A percentile compares a stretch with the other conserved stretches of the same genome.
Conservation (phyloP, 306 rosid genomes). For the Lathyrus aphaca region DNA sequence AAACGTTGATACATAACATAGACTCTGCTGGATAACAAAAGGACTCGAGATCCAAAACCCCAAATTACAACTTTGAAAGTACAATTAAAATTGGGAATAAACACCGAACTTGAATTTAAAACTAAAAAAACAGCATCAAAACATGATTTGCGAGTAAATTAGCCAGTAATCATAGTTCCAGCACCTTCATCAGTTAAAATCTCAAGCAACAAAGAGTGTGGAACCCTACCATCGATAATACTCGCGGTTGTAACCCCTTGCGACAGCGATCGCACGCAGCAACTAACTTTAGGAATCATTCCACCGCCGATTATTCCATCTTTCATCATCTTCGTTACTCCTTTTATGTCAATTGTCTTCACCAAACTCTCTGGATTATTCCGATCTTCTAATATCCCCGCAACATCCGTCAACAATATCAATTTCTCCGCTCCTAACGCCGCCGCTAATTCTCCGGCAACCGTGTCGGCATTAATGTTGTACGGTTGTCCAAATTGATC, state of each 20-base stretch:
- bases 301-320: slow-evolving; percentile 80
- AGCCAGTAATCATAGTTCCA: slow-evolving; percentile 92
- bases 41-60: too few species aligned
- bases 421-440: slow-evolving; percentile 90
- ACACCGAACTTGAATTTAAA: background rate
- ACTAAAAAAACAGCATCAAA: background rate
- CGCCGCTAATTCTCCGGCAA: slow-evolving; percentile 89
- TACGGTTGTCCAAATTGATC: slow-evolving; percentile 78
- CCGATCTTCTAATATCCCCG: slow-evolving; percentile 72
- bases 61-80: background rate
- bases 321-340: slow-evolving; percentile 73
- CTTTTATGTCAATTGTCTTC: slow-evolving; percentile 71
- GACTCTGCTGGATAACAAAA: too few species aligned
- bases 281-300: slow-evolving; percentile 92
- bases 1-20: too few species aligned
- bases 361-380: slow-evolving; percentile 68
- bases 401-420: slow-evolving; percentile 86
- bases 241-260: slow-evolving; percentile 91
- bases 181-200: slow-evolving; percentile 90
- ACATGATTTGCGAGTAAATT: background rate
- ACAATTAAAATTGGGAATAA: background rate
- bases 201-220: slow-evolving; percentile 83
- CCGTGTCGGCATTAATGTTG: slow-evolving; percentile 89
- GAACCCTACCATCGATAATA: slow-evolving; percentile 78
- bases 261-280: slow-evolving; percentile 76